Conservation (phyloP, 2,329 filamentous ascomycete genomes). For the Phialophora verrucosa region DNA sequence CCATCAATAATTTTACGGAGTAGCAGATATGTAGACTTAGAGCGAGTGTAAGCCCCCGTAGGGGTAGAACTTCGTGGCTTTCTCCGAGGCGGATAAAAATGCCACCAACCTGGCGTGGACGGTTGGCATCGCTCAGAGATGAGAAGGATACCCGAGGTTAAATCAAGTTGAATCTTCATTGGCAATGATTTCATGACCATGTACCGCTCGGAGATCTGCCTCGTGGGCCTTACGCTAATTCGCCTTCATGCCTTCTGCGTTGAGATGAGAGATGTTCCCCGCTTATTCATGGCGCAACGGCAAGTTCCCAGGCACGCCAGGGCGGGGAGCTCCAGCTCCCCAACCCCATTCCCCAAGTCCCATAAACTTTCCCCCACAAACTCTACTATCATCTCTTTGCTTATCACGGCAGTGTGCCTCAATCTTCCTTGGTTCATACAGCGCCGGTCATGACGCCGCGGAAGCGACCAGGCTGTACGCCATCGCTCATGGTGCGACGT, state of each 20-base stretch:
- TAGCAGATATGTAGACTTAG: neutral
- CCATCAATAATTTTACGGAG: neutral
- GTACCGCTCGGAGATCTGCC: slow-evolving; percentile 11
- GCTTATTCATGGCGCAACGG: slow-evolving; percentile 3
- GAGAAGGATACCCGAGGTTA: slow-evolving; percentile 21
- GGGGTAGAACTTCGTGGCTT: neutral
- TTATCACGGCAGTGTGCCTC: slow-evolving; percentile 9
- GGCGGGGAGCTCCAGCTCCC: slow-evolving; percentile 9
- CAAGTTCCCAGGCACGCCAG: slow-evolving; percentile 5
- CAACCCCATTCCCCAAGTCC: slow-evolving; percentile 23
- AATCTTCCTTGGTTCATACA: slow-evolving; percentile 5
- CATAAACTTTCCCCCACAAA: slow-evolving; percentile 15
- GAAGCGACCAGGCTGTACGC: slow-evolving; percentile 11
- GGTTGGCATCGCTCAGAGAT: neutral
- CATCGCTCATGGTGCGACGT: slow-evolving; percentile 12
- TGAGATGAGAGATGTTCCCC: neutral
- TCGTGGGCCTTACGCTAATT: slow-evolving; percentile 3
- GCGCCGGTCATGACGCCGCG: slow-evolving; percentile 1
- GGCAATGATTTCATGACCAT: slow-evolving; percentile 3
- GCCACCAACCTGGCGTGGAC: neutral
- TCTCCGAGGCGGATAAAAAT: neutral
- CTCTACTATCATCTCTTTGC: slow-evolving; percentile 9
- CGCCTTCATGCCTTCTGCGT: neutral
- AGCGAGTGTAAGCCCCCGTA: neutral
- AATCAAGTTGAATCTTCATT: slow-evolving; percentile 7